These are phyloP conservation scores for Paecilomyces formosus DNA, from an alignment of 2,329 filamentous ascomycete genomes.

Conservation along the genomic window DNA sequence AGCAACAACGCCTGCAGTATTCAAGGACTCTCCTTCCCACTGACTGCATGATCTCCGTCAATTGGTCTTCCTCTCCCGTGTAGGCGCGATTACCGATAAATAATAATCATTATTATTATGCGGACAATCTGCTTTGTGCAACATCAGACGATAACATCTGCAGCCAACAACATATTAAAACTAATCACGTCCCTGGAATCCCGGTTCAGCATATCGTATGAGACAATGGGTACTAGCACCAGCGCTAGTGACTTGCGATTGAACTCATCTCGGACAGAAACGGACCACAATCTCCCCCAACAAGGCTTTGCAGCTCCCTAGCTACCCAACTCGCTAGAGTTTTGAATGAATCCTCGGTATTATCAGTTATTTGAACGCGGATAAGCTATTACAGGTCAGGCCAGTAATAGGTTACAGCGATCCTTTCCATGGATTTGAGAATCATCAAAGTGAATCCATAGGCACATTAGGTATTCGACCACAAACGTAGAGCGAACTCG, in stretches of 20 bases:
- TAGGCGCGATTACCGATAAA: background rate
- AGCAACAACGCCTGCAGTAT: background rate
- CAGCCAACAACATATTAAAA: no score
- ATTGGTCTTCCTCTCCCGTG: background rate
- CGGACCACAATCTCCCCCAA: no score
- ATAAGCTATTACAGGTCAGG: background rate
- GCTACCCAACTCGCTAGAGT: background rate
- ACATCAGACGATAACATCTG: background rate
- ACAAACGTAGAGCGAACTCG: background rate
- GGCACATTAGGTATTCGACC: background rate
- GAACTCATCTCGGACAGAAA: background rate
- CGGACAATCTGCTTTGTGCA: background rate
- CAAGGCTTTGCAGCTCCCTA: no score
- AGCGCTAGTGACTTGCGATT: background rate
- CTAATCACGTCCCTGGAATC: no score
- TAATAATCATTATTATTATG: background rate
- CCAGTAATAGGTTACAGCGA: background rate
- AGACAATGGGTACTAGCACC: background rate
- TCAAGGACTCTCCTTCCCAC: background rate
- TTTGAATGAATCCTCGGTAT: background rate
- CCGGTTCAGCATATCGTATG: background rate
- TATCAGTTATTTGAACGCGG: background rate
- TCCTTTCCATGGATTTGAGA: background rate
- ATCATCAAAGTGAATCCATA: background rate
- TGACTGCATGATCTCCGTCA: background rate